Evolutionary conservation across 2,329 filamentous ascomycete genomes (phyloP).

Genomic region (Aspergillus sp.): DNA sequence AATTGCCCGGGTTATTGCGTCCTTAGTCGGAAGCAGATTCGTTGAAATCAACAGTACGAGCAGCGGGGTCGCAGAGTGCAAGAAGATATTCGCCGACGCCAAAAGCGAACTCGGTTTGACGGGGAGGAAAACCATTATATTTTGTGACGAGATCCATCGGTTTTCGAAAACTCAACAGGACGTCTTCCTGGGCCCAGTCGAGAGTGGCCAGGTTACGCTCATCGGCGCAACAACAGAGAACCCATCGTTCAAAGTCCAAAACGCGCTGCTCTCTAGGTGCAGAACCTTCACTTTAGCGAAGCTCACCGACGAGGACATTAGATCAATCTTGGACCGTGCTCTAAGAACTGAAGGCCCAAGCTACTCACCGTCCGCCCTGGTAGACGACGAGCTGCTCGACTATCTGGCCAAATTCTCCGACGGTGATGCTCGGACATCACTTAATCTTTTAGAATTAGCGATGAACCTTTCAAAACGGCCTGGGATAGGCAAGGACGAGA

Average conservation of each 20-base stretch:
- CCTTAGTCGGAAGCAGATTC: conserved; percentile 78
- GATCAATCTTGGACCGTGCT: conserved; percentile 73
- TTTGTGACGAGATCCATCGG: conserved; percentile 94
- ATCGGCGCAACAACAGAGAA: conserved; percentile 98
- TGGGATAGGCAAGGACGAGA: conserved; percentile 68
- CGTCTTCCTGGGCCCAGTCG: conserved; percentile 88
- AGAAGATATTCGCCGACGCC: conserved; percentile 86
- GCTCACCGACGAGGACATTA: conserved; percentile 70
- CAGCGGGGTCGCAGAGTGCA: conserved; percentile 83
- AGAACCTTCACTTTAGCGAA: conserved; percentile 84
- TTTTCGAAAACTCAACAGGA: conserved; percentile 94
- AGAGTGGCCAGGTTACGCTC: conserved; percentile 83
- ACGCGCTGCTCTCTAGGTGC: conserved; percentile 82
- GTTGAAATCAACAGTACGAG: conserved; percentile 95
- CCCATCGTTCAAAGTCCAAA: conserved; percentile 88
- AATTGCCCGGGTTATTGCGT: conserved; percentile 86
- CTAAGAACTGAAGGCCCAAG: conserved; percentile 60
- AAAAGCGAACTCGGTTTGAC: conserved; percentile 76
- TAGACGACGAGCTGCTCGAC: conserved; percentile 72
- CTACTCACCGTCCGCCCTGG: conserved; percentile 53
- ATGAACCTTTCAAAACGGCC: conserved; percentile 70
- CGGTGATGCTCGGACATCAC: conserved; percentile 86
- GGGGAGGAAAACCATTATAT: conserved; percentile 89
- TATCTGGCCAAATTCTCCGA: conserved; percentile 87
- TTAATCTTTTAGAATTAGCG: conserved; percentile 89